Percentiles rank a stretch among this genome's conserved stretches.
These are phyloP conservation scores for Ceratobasidium sp. DNA, from an alignment of 1,284 basidiomycete species.

Conservation along the genomic window DNA sequence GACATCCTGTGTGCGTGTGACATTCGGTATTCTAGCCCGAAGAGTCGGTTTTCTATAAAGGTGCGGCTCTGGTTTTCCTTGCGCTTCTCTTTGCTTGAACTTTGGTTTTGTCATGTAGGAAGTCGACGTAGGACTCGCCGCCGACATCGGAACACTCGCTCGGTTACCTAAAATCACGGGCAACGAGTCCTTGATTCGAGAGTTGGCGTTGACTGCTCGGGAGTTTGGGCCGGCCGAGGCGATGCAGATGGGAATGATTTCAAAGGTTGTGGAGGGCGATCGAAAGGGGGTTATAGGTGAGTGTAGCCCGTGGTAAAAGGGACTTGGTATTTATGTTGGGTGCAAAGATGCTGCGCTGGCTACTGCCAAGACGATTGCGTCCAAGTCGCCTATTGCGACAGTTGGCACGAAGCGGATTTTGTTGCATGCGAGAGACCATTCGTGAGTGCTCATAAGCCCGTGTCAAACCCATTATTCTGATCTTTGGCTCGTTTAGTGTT, in stretches of 20 bases:
- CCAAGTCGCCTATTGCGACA: conserved; percentile 87
- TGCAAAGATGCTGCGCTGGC: conserved; percentile 69
- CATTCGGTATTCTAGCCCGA: conserved; percentile 78
- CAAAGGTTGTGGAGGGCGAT: conserved; percentile 78
- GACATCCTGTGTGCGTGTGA: conserved; percentile 88
- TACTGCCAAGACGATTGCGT: conserved; percentile 76
- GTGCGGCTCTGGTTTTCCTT: conserved; percentile 61
- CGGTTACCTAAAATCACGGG: conserved; percentile 85
- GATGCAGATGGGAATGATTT: conserved; percentile 80
- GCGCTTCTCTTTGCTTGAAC: not conserved
- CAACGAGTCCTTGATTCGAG: conserved; percentile 82
- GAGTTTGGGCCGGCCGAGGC: conserved; percentile 81
- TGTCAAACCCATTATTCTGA: too few relatives aligned
- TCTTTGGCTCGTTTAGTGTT: conserved; percentile 63
- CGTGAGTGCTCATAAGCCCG: conserved; percentile 60
- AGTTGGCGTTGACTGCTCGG: conserved; percentile 84
- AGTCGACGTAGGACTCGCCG: conserved; percentile 90
- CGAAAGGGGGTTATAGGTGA: conserved; percentile 63
- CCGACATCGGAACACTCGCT: conserved; percentile 92
- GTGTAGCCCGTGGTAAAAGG: conserved; percentile 31
- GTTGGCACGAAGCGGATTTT: conserved; percentile 84
- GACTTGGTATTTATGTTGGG: conserved; percentile 59
- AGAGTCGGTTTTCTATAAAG: conserved; percentile 82
- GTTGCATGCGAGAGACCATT: conserved; percentile 81
- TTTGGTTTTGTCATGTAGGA: conserved; percentile 66